A percentile compares a stretch with the other conserved stretches of the same genome.
Evolutionary conservation across 2,329 filamentous ascomycete species (phyloP).

Genomic region (Exophiala xenobiotica): DNA sequence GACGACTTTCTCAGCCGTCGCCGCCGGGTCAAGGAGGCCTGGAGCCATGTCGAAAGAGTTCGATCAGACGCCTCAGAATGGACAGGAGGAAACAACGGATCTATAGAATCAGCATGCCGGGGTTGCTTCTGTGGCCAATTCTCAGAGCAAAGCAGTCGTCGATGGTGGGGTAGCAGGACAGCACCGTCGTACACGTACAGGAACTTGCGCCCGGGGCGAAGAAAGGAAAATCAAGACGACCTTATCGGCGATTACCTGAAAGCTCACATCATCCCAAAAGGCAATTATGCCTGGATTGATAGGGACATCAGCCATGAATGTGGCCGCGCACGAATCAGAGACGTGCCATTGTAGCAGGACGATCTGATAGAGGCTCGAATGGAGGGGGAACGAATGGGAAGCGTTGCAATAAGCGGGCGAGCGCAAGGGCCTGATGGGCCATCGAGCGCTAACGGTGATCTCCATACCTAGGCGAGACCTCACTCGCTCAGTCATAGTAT

Average conservation of each 20-base stretch:
- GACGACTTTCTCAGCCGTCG: constrained; percentile 44
- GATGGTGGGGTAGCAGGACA: background rate
- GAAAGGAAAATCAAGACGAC: background rate
- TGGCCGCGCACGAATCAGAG: constrained; percentile 22
- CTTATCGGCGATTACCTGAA: constrained; percentile 20
- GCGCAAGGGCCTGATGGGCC: background rate
- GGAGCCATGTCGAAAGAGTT: constrained; percentile 53
- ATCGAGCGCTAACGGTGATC: no score
- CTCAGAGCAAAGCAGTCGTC: background rate
- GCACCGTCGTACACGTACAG: background rate
- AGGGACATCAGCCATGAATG: constrained; percentile 10
- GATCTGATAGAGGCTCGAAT: background rate
- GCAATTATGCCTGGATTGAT: constrained; percentile 11
- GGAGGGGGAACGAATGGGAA: background rate
- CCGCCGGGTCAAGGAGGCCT: constrained; percentile 51
- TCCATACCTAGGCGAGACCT: no score
- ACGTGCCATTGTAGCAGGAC: constrained; percentile 1
- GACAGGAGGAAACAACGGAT: background rate
- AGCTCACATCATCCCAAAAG: constrained; percentile 14
- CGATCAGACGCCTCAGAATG: background rate
- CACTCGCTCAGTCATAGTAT: no score
- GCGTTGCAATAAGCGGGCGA: background rate
- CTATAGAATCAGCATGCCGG: constrained; percentile 21
- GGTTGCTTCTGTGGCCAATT: background rate
- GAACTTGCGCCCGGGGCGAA: background rate